These are phyloP conservation scores for Calonectria honghensis DNA, from an alignment of 2,329 filamentous ascomycete genomes.

Conservation along the genomic window DNA sequence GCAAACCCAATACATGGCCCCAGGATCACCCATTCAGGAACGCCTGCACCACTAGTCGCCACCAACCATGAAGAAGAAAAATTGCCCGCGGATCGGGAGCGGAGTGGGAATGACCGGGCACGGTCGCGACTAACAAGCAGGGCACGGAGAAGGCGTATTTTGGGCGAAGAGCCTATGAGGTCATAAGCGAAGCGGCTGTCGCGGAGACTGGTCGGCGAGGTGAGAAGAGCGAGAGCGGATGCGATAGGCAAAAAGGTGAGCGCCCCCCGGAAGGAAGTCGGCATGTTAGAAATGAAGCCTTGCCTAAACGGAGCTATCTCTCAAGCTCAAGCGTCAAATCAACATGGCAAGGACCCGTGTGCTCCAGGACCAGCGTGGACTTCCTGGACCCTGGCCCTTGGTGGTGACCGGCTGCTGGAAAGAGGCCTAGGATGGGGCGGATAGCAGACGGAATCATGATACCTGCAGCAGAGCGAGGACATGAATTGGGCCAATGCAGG, in stretches of 20 bases:
- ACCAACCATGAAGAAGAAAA: slow-evolving; percentile 32
- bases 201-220: slow-evolving; percentile 44
- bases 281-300: slow-evolving; percentile 48
- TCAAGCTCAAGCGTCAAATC: slow-evolving; percentile 38
- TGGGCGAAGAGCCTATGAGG: slow-evolving; percentile 46
- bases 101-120: slow-evolving; percentile 41
- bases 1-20: slow-evolving; percentile 5
- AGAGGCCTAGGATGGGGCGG: slow-evolving; percentile 29
- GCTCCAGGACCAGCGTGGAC: slow-evolving; percentile 26
- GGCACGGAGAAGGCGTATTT: slow-evolving; percentile 24
- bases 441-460: slow-evolving; percentile 31
- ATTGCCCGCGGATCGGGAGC: slow-evolving; percentile 40
- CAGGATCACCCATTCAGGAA: slow-evolving; percentile 24
- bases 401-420: slow-evolving; percentile 24
- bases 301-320: slow-evolving; percentile 35
- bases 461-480: slow-evolving; percentile 24
- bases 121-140: slow-evolving; percentile 18
- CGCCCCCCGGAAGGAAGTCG: slow-evolving; percentile 49
- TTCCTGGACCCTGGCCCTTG: slow-evolving; percentile 24
- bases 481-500: slow-evolving; percentile 46
- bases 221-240: slow-evolving; percentile 35
- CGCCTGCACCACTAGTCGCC: slow-evolving; percentile 10
- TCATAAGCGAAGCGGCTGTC: slow-evolving; percentile 51
- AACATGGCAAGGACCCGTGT: slow-evolving; percentile 23
- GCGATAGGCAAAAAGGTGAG: slow-evolving; percentile 43